Evolutionary conservation across 2,329 filamentous ascomycete species (phyloP), one percentile per base, ranked within the genome.

Genomic region (Cercospora janseana): DNA sequence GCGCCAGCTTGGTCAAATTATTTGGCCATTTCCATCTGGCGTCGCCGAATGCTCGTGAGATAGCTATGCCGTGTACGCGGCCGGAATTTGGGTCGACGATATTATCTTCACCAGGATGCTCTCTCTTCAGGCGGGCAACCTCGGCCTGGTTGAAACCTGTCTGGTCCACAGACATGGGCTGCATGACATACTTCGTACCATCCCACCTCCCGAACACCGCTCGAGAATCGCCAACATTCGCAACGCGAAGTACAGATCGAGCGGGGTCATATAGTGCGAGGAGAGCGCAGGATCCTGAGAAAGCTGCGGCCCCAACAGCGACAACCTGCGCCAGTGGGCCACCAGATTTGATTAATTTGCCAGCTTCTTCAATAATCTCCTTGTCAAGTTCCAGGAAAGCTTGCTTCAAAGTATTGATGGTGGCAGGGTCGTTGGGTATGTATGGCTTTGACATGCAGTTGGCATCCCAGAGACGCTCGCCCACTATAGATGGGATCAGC

Each of bases 21-120:
- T 75, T 62, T 3, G 78, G 64, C 81, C 82, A 87, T 64, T 88
- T 88, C 81, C 81, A 86, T 51, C 79, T 74, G 43, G 78, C 74
- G 62, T 88, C 84, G 12, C 85, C 85, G 62, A 88, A 87, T 0
- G 81, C 83, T 4, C 85, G 75, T 0, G 83, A 81, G 1, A 86
- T 75, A 31, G 81, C 75, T 1, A 79, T 59, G 1, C 85, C 84
- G 51, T 86, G 72, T 0, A 87, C 66, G 0, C 85, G 76, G 0
- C 83, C 84, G 12, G 74, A 70, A 51, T 75, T 72, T 1, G 71
- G 66, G 51, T 74, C 65, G 3, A 87, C 72, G 8, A 82, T 74
- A 6, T 76, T 69, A 66, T 87, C 83, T 66, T 87, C 84, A 31
- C 78, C 78, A 0, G 84, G 85, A 63, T 88, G 85, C 42, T 79